Conservation (phyloP, 228 moss, liverwort and hornwort species). For the Sphagnum magellanicum region DNA sequence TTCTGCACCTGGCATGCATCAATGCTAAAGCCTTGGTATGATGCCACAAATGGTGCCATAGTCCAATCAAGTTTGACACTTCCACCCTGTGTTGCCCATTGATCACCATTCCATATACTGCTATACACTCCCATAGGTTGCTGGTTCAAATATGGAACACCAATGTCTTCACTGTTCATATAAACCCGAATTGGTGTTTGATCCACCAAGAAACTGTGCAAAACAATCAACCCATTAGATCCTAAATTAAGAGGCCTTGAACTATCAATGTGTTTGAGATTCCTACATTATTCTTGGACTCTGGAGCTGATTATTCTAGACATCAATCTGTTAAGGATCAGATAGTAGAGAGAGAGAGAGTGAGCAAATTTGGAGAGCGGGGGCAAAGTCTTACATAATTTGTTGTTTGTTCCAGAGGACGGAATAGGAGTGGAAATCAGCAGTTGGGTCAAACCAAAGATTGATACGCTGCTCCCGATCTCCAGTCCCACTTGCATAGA, state of each 20-base stretch:
- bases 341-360: background rate
- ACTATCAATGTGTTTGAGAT: slow-evolving; percentile 43
- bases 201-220: slow-evolving; percentile 31
- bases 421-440: slow-evolving; percentile 43
- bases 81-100: slow-evolving; percentile 31
- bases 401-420: slow-evolving; percentile 57
- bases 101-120: slow-evolving; percentile 30
- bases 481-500: slow-evolving; percentile 40
- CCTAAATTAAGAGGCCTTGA: slow-evolving; percentile 37
- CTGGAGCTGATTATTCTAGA: background rate
- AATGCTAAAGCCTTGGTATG: slow-evolving; percentile 16
- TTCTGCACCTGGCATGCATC: slow-evolving; percentile 17
- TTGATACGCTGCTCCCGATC: slow-evolving; percentile 39
- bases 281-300: slow-evolving; percentile 21
- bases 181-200: slow-evolving; percentile 21
- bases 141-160: slow-evolving; percentile 26
- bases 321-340: background rate
- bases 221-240: slow-evolving; percentile 43
- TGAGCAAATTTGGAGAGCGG: background rate
- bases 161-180: slow-evolving; percentile 11
- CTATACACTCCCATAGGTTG: slow-evolving; percentile 29
- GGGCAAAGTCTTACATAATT: slow-evolving; percentile 33
- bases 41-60: slow-evolving; percentile 15
- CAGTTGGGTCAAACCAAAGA: slow-evolving; percentile 63
- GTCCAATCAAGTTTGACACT: slow-evolving; percentile 20